Evolutionary conservation across 2,329 filamentous ascomycete species (phyloP), one percentile per base, ranked within the genome.

Genomic region (Keithomyces neogunnii): DNA sequence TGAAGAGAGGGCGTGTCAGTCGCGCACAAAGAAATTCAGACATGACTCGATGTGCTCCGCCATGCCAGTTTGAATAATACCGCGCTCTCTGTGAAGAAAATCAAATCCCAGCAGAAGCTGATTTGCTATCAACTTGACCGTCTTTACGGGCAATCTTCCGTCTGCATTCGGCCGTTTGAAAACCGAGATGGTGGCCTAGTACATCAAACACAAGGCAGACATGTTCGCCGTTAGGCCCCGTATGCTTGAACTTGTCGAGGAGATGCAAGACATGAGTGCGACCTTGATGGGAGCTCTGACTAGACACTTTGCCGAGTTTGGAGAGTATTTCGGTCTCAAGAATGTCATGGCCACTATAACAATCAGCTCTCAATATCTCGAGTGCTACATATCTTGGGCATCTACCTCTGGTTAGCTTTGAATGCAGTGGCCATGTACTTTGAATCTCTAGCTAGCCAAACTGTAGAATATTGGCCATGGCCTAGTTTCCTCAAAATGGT

Each of bases 401-500:
- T 45, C 43, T 45, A n/a, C 30, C 7, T 45, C 13, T n/a, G 26
- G 29, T 19, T 26, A 42, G 19, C 11, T n/a, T 29, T 1, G 36
- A 13, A 31, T 40, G 5, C 36, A 7, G n/a, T 3, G 28, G n/a
- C 36, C 11, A 42, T 11, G 30, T 45, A 55, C 56, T 44, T 31
- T 3, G 26, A 29, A 45, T 59, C 56, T 5, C 29, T 33, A 11
- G 58, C 61, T 10, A 63, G 55, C 57, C 60, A 62, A 5, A 59
- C 56, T 11, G 61, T 61, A 13, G 56, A 56, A 30, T 53, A 60
- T 5, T 51, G 51, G 3, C 61, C 57, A 30, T 59, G 56, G 5
- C 57, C 59, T 3, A 63, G 49, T 45, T 63, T 62, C 5, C 55
- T 54, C 3, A 63, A 29, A 13, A 62, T 46, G 29, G 45, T 48